Evolutionary conservation across 164 flowering plant species (phyloP).

Genomic region (Magnolia kwangsiensis): DNA sequence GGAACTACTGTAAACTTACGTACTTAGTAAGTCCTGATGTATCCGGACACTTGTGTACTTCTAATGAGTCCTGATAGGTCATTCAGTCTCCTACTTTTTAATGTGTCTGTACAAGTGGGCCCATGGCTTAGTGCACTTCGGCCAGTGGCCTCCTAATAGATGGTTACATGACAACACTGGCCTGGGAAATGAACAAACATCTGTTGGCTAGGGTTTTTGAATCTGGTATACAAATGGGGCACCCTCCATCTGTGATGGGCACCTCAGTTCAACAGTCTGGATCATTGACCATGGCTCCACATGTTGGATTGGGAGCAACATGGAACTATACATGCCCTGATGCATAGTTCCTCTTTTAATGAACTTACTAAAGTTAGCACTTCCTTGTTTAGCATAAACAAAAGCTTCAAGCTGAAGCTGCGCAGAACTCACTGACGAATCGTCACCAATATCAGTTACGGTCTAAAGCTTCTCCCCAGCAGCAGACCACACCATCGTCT

Average conservation of each 20-base stretch:
- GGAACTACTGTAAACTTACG: not conserved
- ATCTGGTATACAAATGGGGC: not conserved
- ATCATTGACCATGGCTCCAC: not conserved
- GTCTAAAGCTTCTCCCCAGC: conserved; percentile 41
- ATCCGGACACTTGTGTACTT: not conserved
- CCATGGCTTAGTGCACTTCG: not conserved
- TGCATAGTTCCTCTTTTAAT: not conserved
- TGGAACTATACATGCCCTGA: not conserved
- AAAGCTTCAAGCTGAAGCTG: conserved; percentile 27
- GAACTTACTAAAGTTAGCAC: not conserved
- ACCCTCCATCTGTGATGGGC: too few species aligned
- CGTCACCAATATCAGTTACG: conserved; percentile 31
- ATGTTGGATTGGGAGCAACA: not conserved
- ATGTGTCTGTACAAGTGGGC: not conserved
- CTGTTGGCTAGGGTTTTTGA: not conserved
- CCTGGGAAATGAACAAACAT: not conserved
- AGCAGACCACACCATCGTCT: conserved; percentile 31
- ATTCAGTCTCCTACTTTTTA: not conserved
- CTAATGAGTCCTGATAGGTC: not conserved
- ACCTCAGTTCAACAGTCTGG: not conserved
- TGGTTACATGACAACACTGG: not conserved
- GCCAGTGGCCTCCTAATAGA: too few species aligned
- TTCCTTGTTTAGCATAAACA: conserved; percentile 3
- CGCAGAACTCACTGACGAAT: conserved; percentile 32
- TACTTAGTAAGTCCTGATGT: not conserved